These are phyloP conservation scores for Geranium brycei DNA, from an alignment of 345 rosid genomes.

Conservation along the genomic window DNA sequence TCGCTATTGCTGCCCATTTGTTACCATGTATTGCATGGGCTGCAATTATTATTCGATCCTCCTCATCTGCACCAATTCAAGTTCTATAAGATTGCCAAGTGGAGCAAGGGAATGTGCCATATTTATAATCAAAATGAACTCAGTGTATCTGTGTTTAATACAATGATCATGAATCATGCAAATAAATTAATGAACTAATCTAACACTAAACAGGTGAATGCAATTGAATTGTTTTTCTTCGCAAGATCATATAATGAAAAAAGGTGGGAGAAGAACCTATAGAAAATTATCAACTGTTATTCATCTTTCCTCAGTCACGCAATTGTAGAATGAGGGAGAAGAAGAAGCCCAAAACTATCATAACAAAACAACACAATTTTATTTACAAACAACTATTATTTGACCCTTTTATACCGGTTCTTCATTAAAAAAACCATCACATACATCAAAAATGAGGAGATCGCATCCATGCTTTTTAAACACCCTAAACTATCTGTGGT, in stretches of 20 bases:
- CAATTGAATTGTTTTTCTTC: background rate
- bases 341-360: too few species aligned
- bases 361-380: too few species aligned
- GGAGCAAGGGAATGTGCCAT: background rate
- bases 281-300: background rate
- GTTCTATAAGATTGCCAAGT: background rate
- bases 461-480: background rate
- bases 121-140: too few species aligned
- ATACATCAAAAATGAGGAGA: too few species aligned
- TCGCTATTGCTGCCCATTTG: too few species aligned
- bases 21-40: constrained; percentile 32
- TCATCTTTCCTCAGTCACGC: background rate
- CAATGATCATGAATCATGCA: background rate
- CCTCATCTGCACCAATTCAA: constrained; percentile 47
- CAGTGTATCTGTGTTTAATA: background rate
- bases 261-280: background rate
- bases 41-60: constrained; percentile 54
- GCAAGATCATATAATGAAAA: background rate
- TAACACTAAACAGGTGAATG: too few species aligned
- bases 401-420: too few species aligned
- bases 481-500: background rate
- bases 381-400: too few species aligned
- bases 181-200: too few species aligned
- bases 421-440: background rate
- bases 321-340: too few species aligned